Evolutionary conservation across 2,329 filamentous ascomycete species (phyloP), one percentile per base, ranked within the genome.

Genomic region (Aspergillus tamarii): DNA sequence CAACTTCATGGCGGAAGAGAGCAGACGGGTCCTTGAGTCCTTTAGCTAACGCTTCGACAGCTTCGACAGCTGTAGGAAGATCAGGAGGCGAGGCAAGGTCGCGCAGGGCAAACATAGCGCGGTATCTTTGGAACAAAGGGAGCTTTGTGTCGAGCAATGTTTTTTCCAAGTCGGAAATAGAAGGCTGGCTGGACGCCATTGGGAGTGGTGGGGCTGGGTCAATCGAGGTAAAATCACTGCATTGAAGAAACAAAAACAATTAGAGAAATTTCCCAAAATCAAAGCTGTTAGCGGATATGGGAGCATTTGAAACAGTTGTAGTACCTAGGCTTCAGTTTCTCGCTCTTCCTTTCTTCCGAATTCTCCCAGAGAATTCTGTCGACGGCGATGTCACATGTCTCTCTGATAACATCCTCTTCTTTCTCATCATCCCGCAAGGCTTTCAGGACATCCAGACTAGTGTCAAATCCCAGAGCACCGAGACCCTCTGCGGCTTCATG

Each of bases 311-410:
- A n/a, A 19, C 21, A n/a, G 52, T 55, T 36, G 52, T 55, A 55
- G 26, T 82, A 94, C 93, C 93, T 96, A 74, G 90, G 85, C 76
- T 89, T 91, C 78, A 97, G 76, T 76, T 91, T 91, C 81, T 98
- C 94, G 50, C 82, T 80, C 76, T 89, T 89, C 67, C 87, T 84
- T 72, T 87, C 84, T 72, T 90, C 86, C 2, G 90, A 92, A 72
- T 92, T 91, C 79, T 95, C 93, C 94, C 95, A 99, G 77, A 94
- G 86, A 74, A 99, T 96, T 69, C 95, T 88, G 73, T 93, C 94
- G 62, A 98, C 91, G 7, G 96, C 94, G 76, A 99, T 95, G 76
- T 99, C 95, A 77, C 95, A 99, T 0, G 95, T 99, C 84, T 99
- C 94, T 48, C 87, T 87, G n/a, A 99, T 89, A 45, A 93, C 91